Evolutionary conservation across 2,329 filamentous ascomycete genomes (phyloP), one percentile per base, ranked within the genome.

Genomic region (Calonectria fujianensis): DNA sequence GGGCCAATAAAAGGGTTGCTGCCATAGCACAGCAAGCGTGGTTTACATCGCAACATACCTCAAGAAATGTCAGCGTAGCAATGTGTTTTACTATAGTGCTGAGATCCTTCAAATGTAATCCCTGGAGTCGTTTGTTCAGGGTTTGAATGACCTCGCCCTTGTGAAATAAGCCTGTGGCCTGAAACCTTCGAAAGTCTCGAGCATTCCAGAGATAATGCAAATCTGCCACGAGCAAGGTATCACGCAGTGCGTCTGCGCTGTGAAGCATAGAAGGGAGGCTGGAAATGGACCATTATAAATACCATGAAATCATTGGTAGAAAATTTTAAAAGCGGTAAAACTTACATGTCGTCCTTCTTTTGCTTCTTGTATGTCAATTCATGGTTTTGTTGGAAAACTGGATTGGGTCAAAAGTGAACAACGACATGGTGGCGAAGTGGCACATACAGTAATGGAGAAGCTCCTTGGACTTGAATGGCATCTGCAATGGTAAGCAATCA

Each of bases 381-480:
- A 41, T 63, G 57, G 24, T 41, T 41, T 24, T 63, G 57, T 9
- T 63, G 35, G 35, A 63, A 63, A 29, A 63, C 57, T 63, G 13
- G 4, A 39, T 16, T 9, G 0, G 24, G 57, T 63, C 57, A 63
- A 41, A 11, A 20, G n/a, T 13, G 35, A 61, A 29, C 35, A 29
- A 18, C 9, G 35, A 61, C n/a, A 24, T 11, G 20, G 10, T 3
- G 10, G 8, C 10, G 14, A 2, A 14, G 2, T 59, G 31, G 20
- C 3, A 41, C 37, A 14, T 29, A 63, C 57, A 63, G 32, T 63
- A 63, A 63, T 63, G 57, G 3, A 63, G 35, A 27, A 63, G 35
- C 11, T 63, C 57, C 11, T 63, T 63, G n/a, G 57, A 63, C 24
- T 63, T 63, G 57, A 27, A 63, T 8, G 57, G 57, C 57, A 63